A percentile compares a stretch with the other conserved stretches of the same genome.
phyloP scores from a whole-genome alignment of 306 rosid species.

The Hylodesmum podocarpum region DNA sequence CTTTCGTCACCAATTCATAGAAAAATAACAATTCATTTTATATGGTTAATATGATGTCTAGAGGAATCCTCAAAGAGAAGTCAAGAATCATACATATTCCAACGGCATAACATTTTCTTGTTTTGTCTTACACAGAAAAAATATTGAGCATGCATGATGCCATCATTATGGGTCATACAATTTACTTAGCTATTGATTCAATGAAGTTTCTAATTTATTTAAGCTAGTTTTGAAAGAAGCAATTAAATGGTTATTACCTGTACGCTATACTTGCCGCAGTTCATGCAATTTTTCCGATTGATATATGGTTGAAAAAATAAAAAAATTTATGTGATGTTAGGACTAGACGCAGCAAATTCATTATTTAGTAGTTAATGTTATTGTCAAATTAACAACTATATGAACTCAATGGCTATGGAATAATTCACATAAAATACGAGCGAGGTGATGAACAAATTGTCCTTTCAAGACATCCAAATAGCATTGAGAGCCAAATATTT shows the following conservation, averaged over 20 bases:
- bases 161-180: neutral
- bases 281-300: neutral
- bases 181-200: neutral
- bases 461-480: constrained; percentile 39
- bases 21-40: neutral
- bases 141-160: neutral
- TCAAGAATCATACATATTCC: neutral
- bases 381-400: constrained; percentile 4
- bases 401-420: constrained; percentile 11
- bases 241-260: neutral
- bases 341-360: constrained; percentile 15
- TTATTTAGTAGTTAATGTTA: neutral
- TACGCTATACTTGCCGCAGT: neutral
- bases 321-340: constrained; percentile 11
- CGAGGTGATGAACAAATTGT: neutral
- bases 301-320: neutral
- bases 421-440: neutral
- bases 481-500: neutral
- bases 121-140: neutral
- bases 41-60: neutral
- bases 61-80: neutral
- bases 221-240: neutral
- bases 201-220: neutral
- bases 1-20: neutral
- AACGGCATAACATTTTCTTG: neutral